phyloP scores from a whole-genome alignment of 352 stramenopile genomes.

The Phytophthora foliorum region DNA sequence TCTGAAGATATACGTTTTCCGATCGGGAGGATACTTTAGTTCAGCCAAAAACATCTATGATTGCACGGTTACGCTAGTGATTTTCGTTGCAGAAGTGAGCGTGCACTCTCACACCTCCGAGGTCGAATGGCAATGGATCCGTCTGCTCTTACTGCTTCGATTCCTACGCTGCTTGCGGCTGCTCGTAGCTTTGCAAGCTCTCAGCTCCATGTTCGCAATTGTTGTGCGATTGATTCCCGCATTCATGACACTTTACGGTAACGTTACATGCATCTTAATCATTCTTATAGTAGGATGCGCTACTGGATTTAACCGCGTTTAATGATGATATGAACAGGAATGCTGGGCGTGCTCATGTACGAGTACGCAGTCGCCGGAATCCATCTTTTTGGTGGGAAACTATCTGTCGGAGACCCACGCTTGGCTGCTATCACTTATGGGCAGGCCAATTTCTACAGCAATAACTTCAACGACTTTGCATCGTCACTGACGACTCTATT shows the following conservation, averaged over 20 bases:
- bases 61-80: constrained; percentile 76
- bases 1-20: constrained; percentile 77
- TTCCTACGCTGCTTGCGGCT: constrained; percentile 68
- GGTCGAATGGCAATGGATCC: constrained; percentile 60
- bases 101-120: constrained; percentile 56
- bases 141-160: constrained; percentile 64
- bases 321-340: constrained; percentile 32
- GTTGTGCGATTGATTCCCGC: constrained; percentile 56
- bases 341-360: constrained; percentile 71
- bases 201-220: constrained; percentile 67
- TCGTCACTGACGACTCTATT: constrained; percentile 75
- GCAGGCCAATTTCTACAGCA: constrained; percentile 63
- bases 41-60: constrained; percentile 87
- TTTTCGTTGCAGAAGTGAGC: constrained; percentile 61
- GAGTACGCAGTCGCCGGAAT: constrained; percentile 71
- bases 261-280: no score
- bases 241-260: constrained; percentile 70
- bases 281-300: no score
- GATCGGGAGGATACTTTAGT: constrained; percentile 63
- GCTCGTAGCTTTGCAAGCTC: constrained; percentile 53
- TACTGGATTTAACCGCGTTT: not conserved
- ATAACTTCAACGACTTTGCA: constrained; percentile 86
- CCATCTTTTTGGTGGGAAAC: constrained; percentile 68
- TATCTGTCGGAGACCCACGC: constrained; percentile 46
- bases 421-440: constrained; percentile 56